A percentile compares a stretch with the other conserved stretches of the same genome.
Evolutionary conservation across 2,329 filamentous ascomycete species (phyloP).

Genomic region (Macroventuria anomochaeta): DNA sequence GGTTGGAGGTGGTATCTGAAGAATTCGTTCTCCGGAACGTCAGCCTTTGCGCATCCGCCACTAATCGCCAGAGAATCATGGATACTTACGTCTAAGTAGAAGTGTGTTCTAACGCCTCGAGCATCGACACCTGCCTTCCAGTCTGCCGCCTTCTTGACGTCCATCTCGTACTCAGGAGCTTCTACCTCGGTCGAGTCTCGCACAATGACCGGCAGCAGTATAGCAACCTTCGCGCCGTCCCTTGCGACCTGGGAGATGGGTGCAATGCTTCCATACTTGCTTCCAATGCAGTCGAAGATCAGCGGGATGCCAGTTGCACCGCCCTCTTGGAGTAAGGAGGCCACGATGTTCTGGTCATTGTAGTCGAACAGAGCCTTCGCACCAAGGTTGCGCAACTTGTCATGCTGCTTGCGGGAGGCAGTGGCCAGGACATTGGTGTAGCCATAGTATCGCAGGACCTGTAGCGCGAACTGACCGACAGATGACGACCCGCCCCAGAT

Average conservation of each 20-base stretch:
- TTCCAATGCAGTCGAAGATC: conserved; percentile 46
- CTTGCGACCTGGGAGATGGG: conserved; percentile 59
- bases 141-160: conserved; percentile 52
- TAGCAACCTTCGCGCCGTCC: conserved; percentile 59
- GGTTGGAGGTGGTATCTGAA: conserved; percentile 63
- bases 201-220: conserved; percentile 67
- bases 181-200: conserved; percentile 57
- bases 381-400: conserved; percentile 47
- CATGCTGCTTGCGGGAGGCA: conserved; percentile 49
- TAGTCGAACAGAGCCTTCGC: conserved; percentile 53
- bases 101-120: conserved; percentile 63
- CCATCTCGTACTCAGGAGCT: conserved; percentile 63
- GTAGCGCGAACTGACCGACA: conserved; percentile 53
- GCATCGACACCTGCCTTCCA: conserved; percentile 63
- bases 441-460: conserved; percentile 51
- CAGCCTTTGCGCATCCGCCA: background rate
- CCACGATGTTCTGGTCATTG: conserved; percentile 38
- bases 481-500: conserved; percentile 55
- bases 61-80: no score
- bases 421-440: conserved; percentile 50
- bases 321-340: conserved; percentile 33
- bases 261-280: conserved; percentile 34
- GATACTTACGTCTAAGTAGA: conserved; percentile 56
- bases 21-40: conserved; percentile 57
- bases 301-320: conserved; percentile 30